These are phyloP conservation scores for Aureobasidium sp. DNA, from an alignment of 2,329 filamentous ascomycete species.

Conservation along the genomic window DNA sequence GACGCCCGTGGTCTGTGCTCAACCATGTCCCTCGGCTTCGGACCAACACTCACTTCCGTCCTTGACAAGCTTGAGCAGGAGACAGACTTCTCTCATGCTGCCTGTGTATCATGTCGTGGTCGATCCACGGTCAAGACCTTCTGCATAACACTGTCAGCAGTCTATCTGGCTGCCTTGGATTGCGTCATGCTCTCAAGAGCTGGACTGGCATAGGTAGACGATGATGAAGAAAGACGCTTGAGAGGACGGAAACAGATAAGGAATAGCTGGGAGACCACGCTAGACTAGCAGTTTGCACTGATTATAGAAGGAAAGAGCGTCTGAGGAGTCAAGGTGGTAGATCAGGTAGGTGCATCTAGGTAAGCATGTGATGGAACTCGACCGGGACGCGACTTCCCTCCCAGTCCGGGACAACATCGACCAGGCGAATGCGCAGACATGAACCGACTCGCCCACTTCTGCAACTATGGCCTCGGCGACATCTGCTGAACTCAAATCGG, in stretches of 20 bases:
- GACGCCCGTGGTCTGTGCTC: conserved; percentile 1
- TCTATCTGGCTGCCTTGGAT: neutral
- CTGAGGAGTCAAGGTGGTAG: neutral
- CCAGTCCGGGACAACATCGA: neutral
- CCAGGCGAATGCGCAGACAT: neutral
- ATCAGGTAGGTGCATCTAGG: neutral
- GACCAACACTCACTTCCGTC: neutral
- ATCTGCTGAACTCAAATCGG: neutral
- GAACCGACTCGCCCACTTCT: neutral
- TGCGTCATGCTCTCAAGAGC: neutral
- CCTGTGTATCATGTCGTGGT: neutral
- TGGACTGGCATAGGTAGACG: neutral
- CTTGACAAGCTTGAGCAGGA: neutral
- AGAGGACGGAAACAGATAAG: neutral
- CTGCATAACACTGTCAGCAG: neutral
- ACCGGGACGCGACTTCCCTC: neutral
- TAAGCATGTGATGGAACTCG: neutral
- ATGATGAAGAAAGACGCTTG: neutral
- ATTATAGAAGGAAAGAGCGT: neutral
- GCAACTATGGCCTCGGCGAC: neutral
- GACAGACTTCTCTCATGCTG: neutral
- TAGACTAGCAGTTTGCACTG: neutral
- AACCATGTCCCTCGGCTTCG: neutral
- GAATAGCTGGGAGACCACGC: neutral
- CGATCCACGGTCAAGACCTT: neutral